Conservation (phyloP, 768 basidiomycete species). For the Trametes punicea region DNA sequence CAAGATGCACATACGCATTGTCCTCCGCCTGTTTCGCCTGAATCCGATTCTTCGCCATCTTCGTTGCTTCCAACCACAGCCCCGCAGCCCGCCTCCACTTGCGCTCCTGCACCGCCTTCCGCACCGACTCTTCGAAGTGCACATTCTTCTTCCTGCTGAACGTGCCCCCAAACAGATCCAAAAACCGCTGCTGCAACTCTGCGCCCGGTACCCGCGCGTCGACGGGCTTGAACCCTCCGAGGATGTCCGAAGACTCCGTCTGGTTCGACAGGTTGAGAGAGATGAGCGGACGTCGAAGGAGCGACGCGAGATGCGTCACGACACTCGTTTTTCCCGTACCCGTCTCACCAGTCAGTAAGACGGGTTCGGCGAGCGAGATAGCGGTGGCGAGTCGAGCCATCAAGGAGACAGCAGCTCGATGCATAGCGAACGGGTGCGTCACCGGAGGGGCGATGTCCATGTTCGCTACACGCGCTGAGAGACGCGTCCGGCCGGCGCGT, state of each 20-base stretch:
- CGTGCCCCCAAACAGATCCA: constrained; percentile 76
- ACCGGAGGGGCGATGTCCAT: constrained; percentile 32
- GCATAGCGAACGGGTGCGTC: constrained; percentile 78
- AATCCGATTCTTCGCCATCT: constrained; percentile 67
- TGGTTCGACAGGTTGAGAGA: constrained; percentile 95
- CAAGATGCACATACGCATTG: constrained; percentile 15
- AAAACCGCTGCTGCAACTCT: constrained; percentile 66
- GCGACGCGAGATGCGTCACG: constrained; percentile 79
- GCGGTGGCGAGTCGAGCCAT: constrained; percentile 79
- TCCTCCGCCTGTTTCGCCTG: constrained; percentile 33
- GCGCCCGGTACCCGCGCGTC: constrained; percentile 79
- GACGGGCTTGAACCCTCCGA: constrained; percentile 96
- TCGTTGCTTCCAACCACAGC: constrained; percentile 77
- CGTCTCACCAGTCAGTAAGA: constrained; percentile 93
- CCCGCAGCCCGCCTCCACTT: constrained; percentile 84
- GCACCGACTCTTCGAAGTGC: constrained; percentile 76
- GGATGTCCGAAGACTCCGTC: constrained; percentile 89
- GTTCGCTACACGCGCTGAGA: constrained; percentile 45
- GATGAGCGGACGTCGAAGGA: constrained; percentile 73
- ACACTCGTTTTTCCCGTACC: constrained; percentile 98
- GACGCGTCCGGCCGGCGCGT: constrained; percentile 58
- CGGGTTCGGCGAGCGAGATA: constrained; percentile 71
- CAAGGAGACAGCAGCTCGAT: constrained; percentile 76
- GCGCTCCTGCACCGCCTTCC: constrained; percentile 75
- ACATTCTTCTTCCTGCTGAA: constrained; percentile 91